phyloP scores from a whole-genome alignment of 306 rosid genomes.

The Dalbergia cultrata region DNA sequence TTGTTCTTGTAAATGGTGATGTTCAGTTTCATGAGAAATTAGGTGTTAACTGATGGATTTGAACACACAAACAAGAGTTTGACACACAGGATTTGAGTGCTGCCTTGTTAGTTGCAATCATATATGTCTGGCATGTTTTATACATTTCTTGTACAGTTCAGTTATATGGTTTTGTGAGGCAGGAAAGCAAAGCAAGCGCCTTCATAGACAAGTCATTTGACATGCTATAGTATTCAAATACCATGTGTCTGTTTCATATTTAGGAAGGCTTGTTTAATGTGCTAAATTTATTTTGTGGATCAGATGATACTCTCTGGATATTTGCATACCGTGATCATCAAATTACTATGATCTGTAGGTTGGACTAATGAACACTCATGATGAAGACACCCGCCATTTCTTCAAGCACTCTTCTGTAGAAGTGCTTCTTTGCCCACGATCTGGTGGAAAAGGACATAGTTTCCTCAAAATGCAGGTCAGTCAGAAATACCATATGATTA shows the following conservation, averaged over 20 bases:
- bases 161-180: neutral
- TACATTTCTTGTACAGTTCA: neutral
- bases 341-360: constrained; percentile 56
- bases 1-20: neutral
- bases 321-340: constrained; percentile 13
- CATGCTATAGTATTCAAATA: neutral
- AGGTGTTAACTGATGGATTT: neutral
- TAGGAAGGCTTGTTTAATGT: neutral
- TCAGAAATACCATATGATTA: neutral
- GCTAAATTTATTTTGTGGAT: constrained; percentile 30
- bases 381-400: constrained; percentile 82
- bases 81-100: neutral
- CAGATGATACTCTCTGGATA: constrained; percentile 26
- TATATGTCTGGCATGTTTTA: neutral
- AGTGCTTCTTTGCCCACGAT: constrained; percentile 82
- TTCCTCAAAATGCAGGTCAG: constrained; percentile 70
- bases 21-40: neutral
- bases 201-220: neutral
- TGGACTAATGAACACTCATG: constrained; percentile 77
- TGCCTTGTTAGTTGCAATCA: neutral
- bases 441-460: constrained; percentile 84
- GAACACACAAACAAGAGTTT: neutral
- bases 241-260: neutral
- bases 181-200: neutral
- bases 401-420: constrained; percentile 86